Evolutionary conservation across 2,329 filamentous ascomycete species (phyloP), one percentile per base, ranked within the genome.

Genomic region (Colletotrichum endophyticum): DNA sequence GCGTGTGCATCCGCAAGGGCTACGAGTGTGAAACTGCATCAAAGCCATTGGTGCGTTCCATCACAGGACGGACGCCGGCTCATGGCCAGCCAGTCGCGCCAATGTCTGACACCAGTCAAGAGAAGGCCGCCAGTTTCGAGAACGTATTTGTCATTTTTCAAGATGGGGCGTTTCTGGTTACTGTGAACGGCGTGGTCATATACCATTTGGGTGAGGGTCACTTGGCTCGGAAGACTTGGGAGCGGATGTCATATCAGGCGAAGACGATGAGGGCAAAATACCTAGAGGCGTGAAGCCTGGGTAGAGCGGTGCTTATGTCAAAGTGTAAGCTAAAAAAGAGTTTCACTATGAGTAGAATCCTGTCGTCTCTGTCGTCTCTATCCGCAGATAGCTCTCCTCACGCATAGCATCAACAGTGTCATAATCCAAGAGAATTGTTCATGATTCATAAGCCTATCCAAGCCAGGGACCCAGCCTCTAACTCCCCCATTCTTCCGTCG

Each of bases 171-270:
- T 19, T 28, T 16, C n/a, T 57, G 2, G 53, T 2, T 16, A 0
- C 12, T 57, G 1, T 57, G n/a, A 22, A 22, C 12, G 22, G 53
- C 6, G 8, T n/a, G 1, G 5, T n/a, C 5, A n/a, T 0, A 6
- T 6, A 44, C 2, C 6, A 2, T 44, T 11, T n/a, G 16, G 8
- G 8, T 2, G 2, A n/a, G 19, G 39, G 8, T n/a, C 39, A 11
- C 8, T 44, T 2, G 19, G 19, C 19, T 1, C 3, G 39, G 39
- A 11, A n/a, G 0, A 2, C 4, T 44, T 39, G 34, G 4, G 34
- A 39, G 8, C 8, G 36, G 39, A n/a, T 44, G n/a, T 16, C 6
- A 22, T 1, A 25, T 7, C 53, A 22, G 25, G 6, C n/a, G 53
- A 22, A 5, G 53, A 16, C 2, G 7, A 59, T 27, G 3, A 28